Base-by-base conservation (phyloP, 2,329 filamentous ascomycete species). In the Aspergillus udagawae region DNA sequence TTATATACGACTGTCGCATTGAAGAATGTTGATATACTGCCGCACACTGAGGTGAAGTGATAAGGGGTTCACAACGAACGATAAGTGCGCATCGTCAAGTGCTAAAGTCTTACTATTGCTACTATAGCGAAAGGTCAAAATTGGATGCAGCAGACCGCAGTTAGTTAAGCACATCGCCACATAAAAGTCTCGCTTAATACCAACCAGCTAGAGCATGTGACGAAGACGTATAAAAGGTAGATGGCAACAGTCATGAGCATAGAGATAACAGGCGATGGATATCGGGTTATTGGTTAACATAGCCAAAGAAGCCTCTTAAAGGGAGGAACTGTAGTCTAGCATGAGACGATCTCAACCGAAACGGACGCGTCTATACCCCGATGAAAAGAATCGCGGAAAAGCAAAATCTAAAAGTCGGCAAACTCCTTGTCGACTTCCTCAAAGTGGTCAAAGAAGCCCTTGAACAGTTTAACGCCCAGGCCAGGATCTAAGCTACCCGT, bases 401-500 rank as follows among this genome's bases (percentile, higher is more conserved):
- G 5, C 4, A 25, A 48, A n/a, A 35, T 57, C 53, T 68, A 75
- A 53, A 75, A 72, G 21, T 67, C 66, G 12, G 60, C 60, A 82
- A 94, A 96, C 77, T 96, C 90, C 49, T 76, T 81, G 74, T 97
- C 92, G 45, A 97, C 87, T 67, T 83, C 81, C 79, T 96, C 91
- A 80, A 88, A 97, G 61, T 87, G 79, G 67, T 96, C 91, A 65
- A 96, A 83, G 74, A 96, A 96, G 1, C 88, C 92, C 80, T 91
- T 89, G 78, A 96, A 97, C 63, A 92, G 85, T 76, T 90, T 87
- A 20, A 94, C 89, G 3, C 92, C 93, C 63, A 97, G 77, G 0
- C 93, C 93, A 0, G 93, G 93, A 70, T 97, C 93, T 62, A 92
- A 73, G 41, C 84, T 83, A 2, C 93, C 93, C 0, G 91, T 96